These are phyloP conservation scores for Zasmidium angulare DNA, from an alignment of 2,329 filamentous ascomycete species.

Conservation along the genomic window DNA sequence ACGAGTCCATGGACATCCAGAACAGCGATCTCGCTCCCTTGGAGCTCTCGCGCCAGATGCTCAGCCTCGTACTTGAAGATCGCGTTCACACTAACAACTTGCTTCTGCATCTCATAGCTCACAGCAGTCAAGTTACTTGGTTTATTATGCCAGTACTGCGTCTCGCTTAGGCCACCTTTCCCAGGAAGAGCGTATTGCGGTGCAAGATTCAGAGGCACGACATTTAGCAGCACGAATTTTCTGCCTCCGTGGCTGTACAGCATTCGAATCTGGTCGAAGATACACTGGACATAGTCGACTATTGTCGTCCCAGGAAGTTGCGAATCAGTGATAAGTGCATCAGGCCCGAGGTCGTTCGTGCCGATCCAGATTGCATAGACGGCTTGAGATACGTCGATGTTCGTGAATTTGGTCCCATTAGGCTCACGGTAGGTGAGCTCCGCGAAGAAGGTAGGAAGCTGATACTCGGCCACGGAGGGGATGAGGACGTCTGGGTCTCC, in stretches of 20 bases:
- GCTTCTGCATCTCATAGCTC: constrained; percentile 52
- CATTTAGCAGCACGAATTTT: constrained; percentile 73
- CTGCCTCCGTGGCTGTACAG: constrained; percentile 67
- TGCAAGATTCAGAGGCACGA: constrained; percentile 64
- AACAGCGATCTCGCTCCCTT: constrained; percentile 61
- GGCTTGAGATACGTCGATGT: constrained; percentile 56
- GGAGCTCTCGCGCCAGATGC: constrained; percentile 48
- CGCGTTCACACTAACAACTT: constrained; percentile 51
- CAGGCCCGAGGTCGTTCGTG: constrained; percentile 72
- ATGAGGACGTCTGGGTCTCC: constrained; percentile 50
- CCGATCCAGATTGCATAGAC: constrained; percentile 79
- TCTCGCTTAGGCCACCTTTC: background rate
- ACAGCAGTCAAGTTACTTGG: constrained; percentile 51
- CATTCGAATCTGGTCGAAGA: constrained; percentile 62
- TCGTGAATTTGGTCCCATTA: constrained; percentile 44
- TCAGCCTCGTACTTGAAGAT: constrained; percentile 54
- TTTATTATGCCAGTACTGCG: constrained; percentile 48
- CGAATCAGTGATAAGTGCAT: constrained; percentile 65
- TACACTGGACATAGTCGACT: constrained; percentile 65
- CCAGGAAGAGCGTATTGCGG: constrained; percentile 59
- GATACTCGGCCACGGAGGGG: constrained; percentile 55
- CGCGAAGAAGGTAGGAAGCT: constrained; percentile 49
- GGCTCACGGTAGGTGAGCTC: constrained; percentile 37
- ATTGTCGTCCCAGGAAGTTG: constrained; percentile 62
- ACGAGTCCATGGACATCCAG: constrained; percentile 66